Evolutionary conservation across 176 grass and related monocot genomes (phyloP), one percentile per base, ranked within the genome.

Genomic region (Triticum timopheevii): DNA sequence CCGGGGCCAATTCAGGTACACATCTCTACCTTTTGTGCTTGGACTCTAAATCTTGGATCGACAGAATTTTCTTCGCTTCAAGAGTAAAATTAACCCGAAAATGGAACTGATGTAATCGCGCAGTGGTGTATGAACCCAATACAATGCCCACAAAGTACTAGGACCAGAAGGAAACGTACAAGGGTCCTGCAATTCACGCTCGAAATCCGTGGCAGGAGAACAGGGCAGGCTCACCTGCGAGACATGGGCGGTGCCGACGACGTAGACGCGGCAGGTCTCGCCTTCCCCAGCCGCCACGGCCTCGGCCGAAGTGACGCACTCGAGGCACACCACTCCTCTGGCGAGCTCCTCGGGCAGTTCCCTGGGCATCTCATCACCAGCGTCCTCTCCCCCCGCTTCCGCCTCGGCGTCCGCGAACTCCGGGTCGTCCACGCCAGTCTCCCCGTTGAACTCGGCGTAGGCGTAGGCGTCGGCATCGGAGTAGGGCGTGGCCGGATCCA

Each of bases 161-260:
- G 6, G 20, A 24, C 10, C 35, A 67, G 78, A 81, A 13, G 22
- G 76, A 16, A 24, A 59, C 76, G 75, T 9, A 2, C 19, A 61
- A 45, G 4, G 28, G 16, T 82, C 22, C 47, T 24, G 63, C 4
- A 54, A 70, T 40, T 39, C 1, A 25, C 10, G 17, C 49, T 81
- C 54, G 33, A 33, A 80, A 80, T 34, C 19, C 20, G 67, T 8
- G 72, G 4, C 1, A 36, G 16, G 20, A 17, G 42, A 16, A 6
- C 33, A 82, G 42, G 56, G 7, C 20, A 89, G 35, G 35, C 76
- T 65, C 73, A 95, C 93, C 91, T 95, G 86, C 65, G 93, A 95
- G 8, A 95, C 93, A 68, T 95, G 93, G 44, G 93, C 91, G 8
- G 93, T 95, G 35, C 93, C 93, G 30, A 95, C 89, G 23, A 93